These are phyloP conservation scores for Thermomyces lanuginosus DNA, from an alignment of 2,329 filamentous ascomycete genomes.

Conservation along the genomic window DNA sequence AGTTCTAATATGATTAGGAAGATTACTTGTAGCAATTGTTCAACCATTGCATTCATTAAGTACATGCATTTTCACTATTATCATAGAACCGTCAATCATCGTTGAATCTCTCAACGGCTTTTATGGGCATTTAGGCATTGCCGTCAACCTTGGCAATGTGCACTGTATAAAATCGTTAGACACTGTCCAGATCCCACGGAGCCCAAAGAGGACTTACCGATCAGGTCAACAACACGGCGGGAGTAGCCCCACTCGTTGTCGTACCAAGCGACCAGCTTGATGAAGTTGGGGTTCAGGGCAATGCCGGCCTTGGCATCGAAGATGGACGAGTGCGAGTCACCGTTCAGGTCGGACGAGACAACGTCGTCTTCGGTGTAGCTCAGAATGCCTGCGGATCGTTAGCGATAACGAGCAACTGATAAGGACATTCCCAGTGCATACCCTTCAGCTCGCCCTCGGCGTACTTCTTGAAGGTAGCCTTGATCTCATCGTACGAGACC, in stretches of 20 bases:
- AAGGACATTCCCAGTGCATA: slow-evolving; percentile 17
- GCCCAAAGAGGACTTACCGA: slow-evolving; percentile 20
- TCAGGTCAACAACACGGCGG: slow-evolving; percentile 76
- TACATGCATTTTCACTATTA: too few species aligned
- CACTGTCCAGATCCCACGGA: background rate
- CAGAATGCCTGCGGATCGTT: slow-evolving; percentile 50
- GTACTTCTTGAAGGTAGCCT: slow-evolving; percentile 75
- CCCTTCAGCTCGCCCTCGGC: slow-evolving; percentile 73
- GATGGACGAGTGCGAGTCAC: slow-evolving; percentile 87
- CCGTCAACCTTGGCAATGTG: slow-evolving; percentile 65
- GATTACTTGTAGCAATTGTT: too few species aligned
- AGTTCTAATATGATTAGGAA: too few species aligned
- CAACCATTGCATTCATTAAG: too few species aligned
- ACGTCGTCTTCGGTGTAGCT: slow-evolving; percentile 94
- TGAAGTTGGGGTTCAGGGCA: slow-evolving; percentile 93
- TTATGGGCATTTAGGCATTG: slow-evolving; percentile 12
- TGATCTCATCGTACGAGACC: slow-evolving; percentile 65
- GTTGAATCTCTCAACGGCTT: too few species aligned
- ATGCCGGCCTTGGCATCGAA: slow-evolving; percentile 99
- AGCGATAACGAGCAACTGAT: slow-evolving; percentile 1
- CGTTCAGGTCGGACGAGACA: slow-evolving; percentile 86
- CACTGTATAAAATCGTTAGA: slow-evolving; percentile 30
- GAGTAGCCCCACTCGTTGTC: slow-evolving; percentile 99
- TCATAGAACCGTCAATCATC: too few species aligned
- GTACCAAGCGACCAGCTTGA: slow-evolving; percentile 98